These are phyloP conservation scores for Naumovozyma dairenensis DNA, from an alignment of 805 yeast genomes.

Conservation along the genomic window DNA sequence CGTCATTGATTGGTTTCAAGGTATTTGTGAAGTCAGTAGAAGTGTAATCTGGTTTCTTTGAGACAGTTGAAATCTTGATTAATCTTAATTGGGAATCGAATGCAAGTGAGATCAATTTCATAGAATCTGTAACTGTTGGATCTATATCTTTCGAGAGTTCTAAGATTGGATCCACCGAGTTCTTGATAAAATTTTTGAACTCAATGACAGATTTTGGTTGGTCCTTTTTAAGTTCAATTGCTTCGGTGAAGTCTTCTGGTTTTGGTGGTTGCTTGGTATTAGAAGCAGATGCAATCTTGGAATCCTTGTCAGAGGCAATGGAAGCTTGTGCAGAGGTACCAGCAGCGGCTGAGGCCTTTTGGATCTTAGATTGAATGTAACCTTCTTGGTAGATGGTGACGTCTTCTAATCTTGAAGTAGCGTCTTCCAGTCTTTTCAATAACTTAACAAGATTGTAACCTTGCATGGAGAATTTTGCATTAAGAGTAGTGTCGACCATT, in stretches of 20 bases:
- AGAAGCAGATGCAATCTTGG: conserved; percentile 11
- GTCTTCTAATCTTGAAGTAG: conserved; percentile 87
- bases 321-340: conserved; percentile 12
- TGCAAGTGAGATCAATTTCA: conserved; percentile 44
- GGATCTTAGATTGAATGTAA: conserved; percentile 31
- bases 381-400: conserved; percentile 71
- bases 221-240: conserved; percentile 7
- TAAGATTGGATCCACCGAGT: conserved; percentile 51
- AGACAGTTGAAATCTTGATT: conserved; percentile 45
- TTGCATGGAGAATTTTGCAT: conserved; percentile 35
- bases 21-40: conserved; percentile 46
- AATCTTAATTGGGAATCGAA: conserved; percentile 45
- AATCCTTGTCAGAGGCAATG: conserved; percentile 6
- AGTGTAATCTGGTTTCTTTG: conserved; percentile 55
- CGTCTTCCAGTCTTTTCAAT: conserved; percentile 77
- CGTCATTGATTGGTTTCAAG: conserved; percentile 59
- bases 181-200: conserved; percentile 45
- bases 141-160: conserved; percentile 31
- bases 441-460: conserved; percentile 84
- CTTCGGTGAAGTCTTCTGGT: too few species aligned
- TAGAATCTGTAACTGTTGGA: conserved; percentile 40
- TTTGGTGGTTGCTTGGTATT: conserved; percentile 1
- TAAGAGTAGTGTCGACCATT: conserved; percentile 12
- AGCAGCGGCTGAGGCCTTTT: conserved; percentile 11
- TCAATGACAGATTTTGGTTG: conserved; percentile 38